Percentiles rank a stretch among this genome's conserved stretches.
Evolutionary conservation across 1,284 basidiomycete species (phyloP).

Genomic region (Puccinia polysora): DNA sequence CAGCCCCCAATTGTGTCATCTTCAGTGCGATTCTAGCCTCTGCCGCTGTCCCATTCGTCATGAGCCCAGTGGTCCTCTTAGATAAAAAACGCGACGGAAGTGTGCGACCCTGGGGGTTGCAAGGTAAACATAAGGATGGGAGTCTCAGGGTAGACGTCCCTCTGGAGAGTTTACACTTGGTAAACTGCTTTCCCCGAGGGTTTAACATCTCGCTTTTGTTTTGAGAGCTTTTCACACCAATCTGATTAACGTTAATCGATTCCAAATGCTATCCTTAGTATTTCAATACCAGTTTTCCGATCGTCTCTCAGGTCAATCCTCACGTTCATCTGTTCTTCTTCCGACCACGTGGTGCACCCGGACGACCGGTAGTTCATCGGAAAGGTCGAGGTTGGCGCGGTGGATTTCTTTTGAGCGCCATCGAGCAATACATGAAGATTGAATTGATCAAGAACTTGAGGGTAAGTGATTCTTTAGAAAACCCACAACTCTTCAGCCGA

Average conservation of each 20-base stretch:
- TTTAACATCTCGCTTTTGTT: no score
- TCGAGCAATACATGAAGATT: conserved; percentile 87
- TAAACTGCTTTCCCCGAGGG: no score
- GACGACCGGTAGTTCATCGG: conserved; percentile 83
- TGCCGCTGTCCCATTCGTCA: conserved; percentile 75
- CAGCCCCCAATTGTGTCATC: conserved; percentile 75
- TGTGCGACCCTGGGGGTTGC: conserved; percentile 62
- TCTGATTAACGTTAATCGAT: no score
- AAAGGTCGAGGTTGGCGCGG: conserved; percentile 95
- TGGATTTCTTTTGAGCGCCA: conserved; percentile 76
- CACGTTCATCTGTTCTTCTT: conserved; percentile 99
- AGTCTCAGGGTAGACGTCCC: conserved; percentile 89
- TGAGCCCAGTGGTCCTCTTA: conserved; percentile 66
- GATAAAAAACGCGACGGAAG: conserved; percentile 79
- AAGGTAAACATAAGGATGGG: conserved; percentile 61
- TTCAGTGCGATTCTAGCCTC: conserved; percentile 67
- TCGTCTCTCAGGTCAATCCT: conserved; percentile 93
- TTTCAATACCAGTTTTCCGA: conserved; percentile 77
- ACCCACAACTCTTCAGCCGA: no score
- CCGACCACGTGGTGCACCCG: conserved; percentile 85
- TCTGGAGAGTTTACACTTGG: conserved; percentile 81
- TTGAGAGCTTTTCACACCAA: no score
- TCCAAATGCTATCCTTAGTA: no score
- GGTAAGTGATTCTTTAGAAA: conserved; percentile 53
- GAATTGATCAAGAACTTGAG: conserved; percentile 94